A percentile compares a stretch with the other conserved stretches of the same genome.
phyloP scores from a whole-genome alignment of 805 yeast species.

The Tanozyma kutaoensis region DNA sequence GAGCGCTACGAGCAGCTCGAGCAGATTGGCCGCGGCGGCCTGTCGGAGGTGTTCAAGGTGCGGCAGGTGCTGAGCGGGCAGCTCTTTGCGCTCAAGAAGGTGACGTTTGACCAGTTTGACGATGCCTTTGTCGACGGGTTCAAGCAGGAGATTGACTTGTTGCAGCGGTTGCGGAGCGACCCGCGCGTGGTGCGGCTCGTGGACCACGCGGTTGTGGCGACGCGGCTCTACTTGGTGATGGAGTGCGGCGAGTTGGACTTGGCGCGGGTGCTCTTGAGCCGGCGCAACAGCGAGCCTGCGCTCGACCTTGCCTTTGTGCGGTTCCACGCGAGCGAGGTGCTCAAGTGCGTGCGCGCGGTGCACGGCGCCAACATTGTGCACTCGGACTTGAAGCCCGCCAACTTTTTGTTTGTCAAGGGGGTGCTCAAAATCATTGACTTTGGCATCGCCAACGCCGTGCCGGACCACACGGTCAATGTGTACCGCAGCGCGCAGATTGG shows the following conservation, averaged over 20 bases:
- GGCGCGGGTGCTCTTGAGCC: constrained; percentile 56
- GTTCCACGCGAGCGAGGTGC: constrained; percentile 64
- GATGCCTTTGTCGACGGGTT: constrained; percentile 62
- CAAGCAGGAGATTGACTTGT: constrained; percentile 78
- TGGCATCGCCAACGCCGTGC: constrained; percentile 91
- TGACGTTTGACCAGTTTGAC: constrained; percentile 70
- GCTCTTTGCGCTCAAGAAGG: constrained; percentile 70
- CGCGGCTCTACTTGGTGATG: constrained; percentile 65
- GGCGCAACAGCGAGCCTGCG: too few relatives aligned
- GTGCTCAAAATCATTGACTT: constrained; percentile 81
- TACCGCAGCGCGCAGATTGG: constrained; percentile 89
- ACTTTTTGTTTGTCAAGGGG: constrained; percentile 71
- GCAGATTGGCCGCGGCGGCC: constrained; percentile 79
- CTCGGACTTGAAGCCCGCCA: constrained; percentile 60
- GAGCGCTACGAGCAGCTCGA: constrained; percentile 62
- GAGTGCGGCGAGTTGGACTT: constrained; percentile 91
- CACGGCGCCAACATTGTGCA: constrained; percentile 80
- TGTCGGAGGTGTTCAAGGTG: constrained; percentile 82
- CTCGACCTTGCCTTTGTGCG: constrained; percentile 68
- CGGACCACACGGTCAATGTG: constrained; percentile 82
- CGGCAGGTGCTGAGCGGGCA: constrained; percentile 37
- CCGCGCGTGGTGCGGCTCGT: constrained; percentile 67
- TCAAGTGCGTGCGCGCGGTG: constrained; percentile 78
- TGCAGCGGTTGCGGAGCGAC: constrained; percentile 41
- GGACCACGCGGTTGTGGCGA: constrained; percentile 58